Evolutionary conservation across 192 early-diverging fungal genomes (phyloP).

Genomic region (Cetraspora pellucida): DNA sequence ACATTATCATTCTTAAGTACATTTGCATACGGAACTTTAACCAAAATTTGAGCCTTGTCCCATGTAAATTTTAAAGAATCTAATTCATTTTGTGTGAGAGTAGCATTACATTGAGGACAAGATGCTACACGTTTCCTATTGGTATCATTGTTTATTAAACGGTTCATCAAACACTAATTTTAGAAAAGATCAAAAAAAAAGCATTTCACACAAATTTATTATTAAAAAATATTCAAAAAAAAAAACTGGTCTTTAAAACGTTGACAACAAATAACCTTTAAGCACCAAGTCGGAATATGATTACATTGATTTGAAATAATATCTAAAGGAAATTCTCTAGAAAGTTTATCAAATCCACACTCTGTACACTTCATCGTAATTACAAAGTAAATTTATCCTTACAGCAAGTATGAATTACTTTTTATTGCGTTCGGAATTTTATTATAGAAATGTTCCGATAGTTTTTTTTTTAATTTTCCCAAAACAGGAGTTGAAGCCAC

Average conservation of each 20-base stretch:
- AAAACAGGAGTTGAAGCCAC: too few species aligned
- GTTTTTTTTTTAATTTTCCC: too few species aligned
- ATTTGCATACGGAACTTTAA: background rate
- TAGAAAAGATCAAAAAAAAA: background rate
- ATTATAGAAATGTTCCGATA: too few species aligned
- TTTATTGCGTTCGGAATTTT: too few species aligned
- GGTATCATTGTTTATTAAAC: background rate
- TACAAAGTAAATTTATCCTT: too few species aligned
- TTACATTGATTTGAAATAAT: conserved; percentile 7
- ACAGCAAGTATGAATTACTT: too few species aligned
- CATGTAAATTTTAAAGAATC: background rate
- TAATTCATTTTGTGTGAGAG: background rate
- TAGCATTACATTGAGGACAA: conserved; percentile 11
- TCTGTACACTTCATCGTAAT: conserved; percentile 25
- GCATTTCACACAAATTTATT: background rate
- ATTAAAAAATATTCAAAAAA: too few species aligned
- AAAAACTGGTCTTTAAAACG: too few species aligned
- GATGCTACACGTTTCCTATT: background rate
- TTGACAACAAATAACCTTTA: conserved; percentile 27
- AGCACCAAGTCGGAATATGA: conserved; percentile 23
- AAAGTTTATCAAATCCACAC: conserved; percentile 31
- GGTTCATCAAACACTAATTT: background rate
- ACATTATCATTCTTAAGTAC: background rate
- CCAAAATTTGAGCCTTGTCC: conserved; percentile 1
- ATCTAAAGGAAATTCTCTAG: conserved; percentile 22